Conservation (phyloP, 768 basidiomycete species). For the Serendipita sp. region DNA sequence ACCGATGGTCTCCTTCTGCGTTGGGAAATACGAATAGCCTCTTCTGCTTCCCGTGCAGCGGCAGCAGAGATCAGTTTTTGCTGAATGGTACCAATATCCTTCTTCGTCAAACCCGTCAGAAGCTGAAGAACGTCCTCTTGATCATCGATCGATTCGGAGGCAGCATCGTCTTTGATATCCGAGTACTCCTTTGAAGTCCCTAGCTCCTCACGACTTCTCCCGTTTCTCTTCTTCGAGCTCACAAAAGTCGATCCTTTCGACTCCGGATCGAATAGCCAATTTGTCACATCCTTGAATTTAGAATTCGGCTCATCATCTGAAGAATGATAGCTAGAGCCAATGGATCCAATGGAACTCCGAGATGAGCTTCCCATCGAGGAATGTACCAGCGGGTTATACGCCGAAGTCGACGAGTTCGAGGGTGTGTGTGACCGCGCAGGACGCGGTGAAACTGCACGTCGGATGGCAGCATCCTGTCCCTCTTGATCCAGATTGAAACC, state of each 20-base stretch:
- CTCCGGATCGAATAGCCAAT: constrained; percentile 5
- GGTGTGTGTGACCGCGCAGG: background rate
- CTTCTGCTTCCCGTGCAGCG: constrained; percentile 14
- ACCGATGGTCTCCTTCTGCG: background rate
- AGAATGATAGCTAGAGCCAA: constrained; percentile 76
- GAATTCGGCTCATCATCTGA: constrained; percentile 48
- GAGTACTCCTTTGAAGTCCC: constrained; percentile 24
- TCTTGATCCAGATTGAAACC: background rate
- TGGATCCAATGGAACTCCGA: constrained; percentile 62
- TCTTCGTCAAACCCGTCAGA: constrained; percentile 46
- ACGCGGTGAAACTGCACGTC: background rate
- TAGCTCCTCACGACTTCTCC: constrained; percentile 28
- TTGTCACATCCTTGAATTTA: constrained; percentile 16
- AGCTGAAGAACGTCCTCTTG: constrained; percentile 43
- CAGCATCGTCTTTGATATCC: constrained; percentile 22
- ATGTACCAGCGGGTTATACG: constrained; percentile 39
- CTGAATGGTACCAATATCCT: constrained; percentile 58
- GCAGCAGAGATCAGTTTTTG: constrained; percentile 57
- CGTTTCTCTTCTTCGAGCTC: constrained; percentile 17
- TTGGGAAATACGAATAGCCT: constrained; percentile 5
- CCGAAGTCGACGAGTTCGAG: background rate
- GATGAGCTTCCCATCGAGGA: constrained; percentile 61
- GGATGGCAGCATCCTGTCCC: background rate
- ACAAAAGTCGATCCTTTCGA: constrained; percentile 5
- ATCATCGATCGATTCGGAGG: constrained; percentile 8